Conservation (phyloP, 345 rosid species). For the Triadica sebifera region DNA sequence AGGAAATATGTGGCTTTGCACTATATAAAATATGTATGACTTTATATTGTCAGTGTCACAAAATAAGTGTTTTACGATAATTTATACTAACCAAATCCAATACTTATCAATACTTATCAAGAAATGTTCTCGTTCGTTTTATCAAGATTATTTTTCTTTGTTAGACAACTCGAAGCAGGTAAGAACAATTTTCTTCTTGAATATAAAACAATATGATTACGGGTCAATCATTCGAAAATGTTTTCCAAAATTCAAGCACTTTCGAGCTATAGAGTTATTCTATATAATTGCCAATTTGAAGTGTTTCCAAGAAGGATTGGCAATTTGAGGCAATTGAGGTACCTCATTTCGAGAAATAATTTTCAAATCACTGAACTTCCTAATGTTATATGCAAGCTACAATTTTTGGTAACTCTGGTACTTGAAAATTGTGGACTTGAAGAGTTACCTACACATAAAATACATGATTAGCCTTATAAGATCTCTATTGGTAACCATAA, state of each 20-base stretch:
- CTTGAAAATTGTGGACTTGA: constrained; percentile 16
- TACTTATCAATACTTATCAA: constrained; percentile 5
- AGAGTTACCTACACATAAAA: constrained; percentile 25
- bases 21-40: constrained; percentile 19
- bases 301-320: constrained; percentile 19
- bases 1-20: not conserved
- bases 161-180: not conserved
- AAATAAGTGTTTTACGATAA: constrained; percentile 9
- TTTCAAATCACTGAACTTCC: constrained; percentile 16
- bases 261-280: no score
- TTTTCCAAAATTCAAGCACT: constrained; percentile 18
- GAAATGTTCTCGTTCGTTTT: not conserved
- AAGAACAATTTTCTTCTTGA: constrained; percentile 20
- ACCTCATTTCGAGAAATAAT: constrained; percentile 12
- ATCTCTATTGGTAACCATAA: constrained; percentile 19
- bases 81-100: not conserved
- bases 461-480: constrained; percentile 25
- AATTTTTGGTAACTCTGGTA: constrained; percentile 21
- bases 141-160: not conserved
- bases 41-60: not conserved
- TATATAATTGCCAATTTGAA: constrained; percentile 16
- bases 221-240: constrained; percentile 2
- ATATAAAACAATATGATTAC: not conserved
- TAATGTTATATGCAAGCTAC: constrained; percentile 26
- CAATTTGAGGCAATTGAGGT: constrained; percentile 30